These are phyloP conservation scores for Pleurotus platypus DNA, from an alignment of 768 basidiomycete genomes.

Conservation along the genomic window DNA sequence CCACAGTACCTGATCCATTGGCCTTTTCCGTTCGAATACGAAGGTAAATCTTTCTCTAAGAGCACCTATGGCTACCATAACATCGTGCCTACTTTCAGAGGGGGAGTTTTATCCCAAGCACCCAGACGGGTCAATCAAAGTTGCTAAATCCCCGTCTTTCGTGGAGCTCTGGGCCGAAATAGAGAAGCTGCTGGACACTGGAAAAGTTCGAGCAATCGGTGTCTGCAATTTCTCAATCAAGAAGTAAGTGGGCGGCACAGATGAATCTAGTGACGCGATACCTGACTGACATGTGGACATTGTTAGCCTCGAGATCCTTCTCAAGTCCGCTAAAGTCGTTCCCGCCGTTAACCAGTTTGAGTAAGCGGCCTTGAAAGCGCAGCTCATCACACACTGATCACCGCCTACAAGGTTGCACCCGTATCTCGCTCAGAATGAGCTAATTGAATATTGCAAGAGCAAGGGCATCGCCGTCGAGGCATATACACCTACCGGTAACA, in stretches of 20 bases:
- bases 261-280: not conserved
- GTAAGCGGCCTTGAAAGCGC: not conserved
- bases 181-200: slow-evolving; percentile 44
- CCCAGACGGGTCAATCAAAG: slow-evolving; percentile 30
- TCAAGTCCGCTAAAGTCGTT: slow-evolving; percentile 35
- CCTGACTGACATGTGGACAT: not conserved
- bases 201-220: slow-evolving; percentile 48
- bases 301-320: slow-evolving; percentile 34
- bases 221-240: slow-evolving; percentile 61
- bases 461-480: slow-evolving; percentile 48
- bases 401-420: slow-evolving; percentile 36
- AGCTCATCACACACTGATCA: not conserved
- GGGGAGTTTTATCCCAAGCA: slow-evolving; percentile 18
- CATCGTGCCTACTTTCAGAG: not conserved
- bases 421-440: slow-evolving; percentile 43
- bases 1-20: slow-evolving; percentile 47
- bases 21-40: slow-evolving; percentile 34
- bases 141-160: slow-evolving; percentile 26
- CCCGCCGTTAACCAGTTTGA: slow-evolving; percentile 32
- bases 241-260: slow-evolving; percentile 30
- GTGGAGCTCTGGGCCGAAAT: slow-evolving; percentile 47
- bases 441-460: slow-evolving; percentile 40
- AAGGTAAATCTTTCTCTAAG: slow-evolving; percentile 17
- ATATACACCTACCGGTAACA: slow-evolving; percentile 43
- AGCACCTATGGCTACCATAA: not conserved